These are phyloP conservation scores for Fusarium annulatum DNA, from an alignment of 2,329 filamentous ascomycete genomes.

Conservation along the genomic window DNA sequence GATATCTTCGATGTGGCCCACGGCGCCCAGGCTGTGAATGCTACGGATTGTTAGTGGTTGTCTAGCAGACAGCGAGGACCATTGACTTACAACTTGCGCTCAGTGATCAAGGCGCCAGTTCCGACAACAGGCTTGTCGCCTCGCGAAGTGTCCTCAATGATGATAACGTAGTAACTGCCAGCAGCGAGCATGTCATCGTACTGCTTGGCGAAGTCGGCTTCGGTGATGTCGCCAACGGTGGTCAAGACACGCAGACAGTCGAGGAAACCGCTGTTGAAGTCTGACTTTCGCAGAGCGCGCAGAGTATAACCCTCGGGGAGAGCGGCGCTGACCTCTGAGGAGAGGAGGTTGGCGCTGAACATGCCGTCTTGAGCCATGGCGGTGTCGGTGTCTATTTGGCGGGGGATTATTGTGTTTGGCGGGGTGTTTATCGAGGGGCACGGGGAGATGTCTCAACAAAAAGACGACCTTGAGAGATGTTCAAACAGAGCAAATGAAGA, in stretches of 20 bases:
- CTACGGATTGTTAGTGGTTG: slow-evolving; percentile 54
- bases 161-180: slow-evolving; percentile 86
- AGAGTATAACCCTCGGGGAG: slow-evolving; percentile 86
- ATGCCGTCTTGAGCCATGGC: slow-evolving; percentile 65
- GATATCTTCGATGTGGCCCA: slow-evolving; percentile 98
- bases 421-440: slow-evolving; percentile 24
- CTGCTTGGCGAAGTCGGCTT: slow-evolving; percentile 79
- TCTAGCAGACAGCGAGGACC: not conserved
- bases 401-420: slow-evolving; percentile 7
- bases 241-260: slow-evolving; percentile 92
- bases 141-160: slow-evolving; percentile 77
- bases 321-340: slow-evolving; percentile 74
- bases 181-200: slow-evolving; percentile 84
- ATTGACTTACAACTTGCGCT: slow-evolving; percentile 85
- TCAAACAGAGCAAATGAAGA: slow-evolving; percentile 11
- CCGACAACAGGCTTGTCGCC: slow-evolving; percentile 78
- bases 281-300: slow-evolving; percentile 80
- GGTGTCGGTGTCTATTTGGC: slow-evolving; percentile 35
- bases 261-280: slow-evolving; percentile 86
- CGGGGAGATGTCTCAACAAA: slow-evolving; percentile 9
- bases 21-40: slow-evolving; percentile 82
- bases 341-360: slow-evolving; percentile 82
- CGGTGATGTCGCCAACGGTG: slow-evolving; percentile 86
- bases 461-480: not conserved
- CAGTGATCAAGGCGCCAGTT: slow-evolving; percentile 88